Percentiles rank a stretch among this genome's conserved stretches.
phyloP scores from a whole-genome alignment of 1,284 basidiomycete species.

The Tremellales sp. region DNA sequence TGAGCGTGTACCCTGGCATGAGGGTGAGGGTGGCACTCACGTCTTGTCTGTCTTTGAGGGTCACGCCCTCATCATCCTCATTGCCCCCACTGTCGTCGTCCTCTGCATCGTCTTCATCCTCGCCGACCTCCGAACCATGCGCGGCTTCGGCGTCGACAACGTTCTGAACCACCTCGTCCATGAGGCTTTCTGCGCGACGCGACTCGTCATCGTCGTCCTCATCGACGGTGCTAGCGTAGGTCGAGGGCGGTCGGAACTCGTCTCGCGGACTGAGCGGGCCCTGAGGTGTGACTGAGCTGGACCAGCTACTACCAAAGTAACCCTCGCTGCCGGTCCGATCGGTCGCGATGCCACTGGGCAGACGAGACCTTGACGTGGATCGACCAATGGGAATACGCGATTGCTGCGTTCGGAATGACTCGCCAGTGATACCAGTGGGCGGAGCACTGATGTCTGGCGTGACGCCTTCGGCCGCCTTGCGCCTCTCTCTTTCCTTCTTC shows the following conservation, averaged over 20 bases:
- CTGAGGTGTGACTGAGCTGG: constrained; percentile 21
- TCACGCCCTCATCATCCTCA: constrained; percentile 81
- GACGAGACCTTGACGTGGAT: constrained; percentile 21
- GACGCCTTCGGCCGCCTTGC: constrained; percentile 16
- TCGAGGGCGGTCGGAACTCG: constrained; percentile 19
- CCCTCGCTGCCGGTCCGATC: constrained; percentile 11
- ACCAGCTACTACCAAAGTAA: constrained; percentile 22
- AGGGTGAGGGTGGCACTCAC: constrained; percentile 50
- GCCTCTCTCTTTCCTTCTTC: constrained; percentile 23
- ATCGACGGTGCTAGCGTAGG: constrained; percentile 23
- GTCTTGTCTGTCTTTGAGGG: constrained; percentile 92
- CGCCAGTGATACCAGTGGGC: constrained; percentile 13
- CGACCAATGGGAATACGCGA: constrained; percentile 8
- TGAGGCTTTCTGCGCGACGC: constrained; percentile 13
- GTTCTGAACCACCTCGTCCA: constrained; percentile 28
- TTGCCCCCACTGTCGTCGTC: constrained; percentile 35
- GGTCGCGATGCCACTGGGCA: constrained; percentile 10
- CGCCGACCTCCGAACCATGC: no score
- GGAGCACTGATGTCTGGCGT: constrained; percentile 16
- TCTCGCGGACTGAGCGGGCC: constrained; percentile 22
- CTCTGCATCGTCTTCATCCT: constrained; percentile 10
- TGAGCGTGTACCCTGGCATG: constrained; percentile 4
- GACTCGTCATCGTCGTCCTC: constrained; percentile 31
- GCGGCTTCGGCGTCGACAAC: constrained; percentile 30
- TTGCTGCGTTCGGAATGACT: constrained; percentile 19